phyloP scores from a whole-genome alignment of 495 filamentous ascomycete genomes.

The Arthonia radiata region DNA sequence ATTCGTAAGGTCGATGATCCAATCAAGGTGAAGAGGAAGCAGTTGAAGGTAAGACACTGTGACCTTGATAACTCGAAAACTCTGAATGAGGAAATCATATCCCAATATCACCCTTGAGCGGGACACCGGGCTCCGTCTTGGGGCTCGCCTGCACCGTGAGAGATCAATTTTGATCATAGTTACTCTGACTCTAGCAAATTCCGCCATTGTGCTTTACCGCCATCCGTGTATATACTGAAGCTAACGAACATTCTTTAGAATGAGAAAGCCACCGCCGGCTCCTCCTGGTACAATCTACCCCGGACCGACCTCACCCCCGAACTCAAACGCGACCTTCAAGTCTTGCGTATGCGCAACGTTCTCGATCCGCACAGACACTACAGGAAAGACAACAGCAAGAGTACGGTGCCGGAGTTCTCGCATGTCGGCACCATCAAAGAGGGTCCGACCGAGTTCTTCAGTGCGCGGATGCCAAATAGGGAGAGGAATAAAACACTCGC shows the following conservation, averaged over 20 bases:
- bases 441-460: constrained; percentile 73
- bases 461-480: constrained; percentile 52
- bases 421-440: constrained; percentile 76
- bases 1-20: constrained; percentile 22
- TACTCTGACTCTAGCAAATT: constrained; percentile 55
- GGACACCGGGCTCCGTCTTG: constrained; percentile 50
- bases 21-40: constrained; percentile 13
- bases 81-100: constrained; percentile 41
- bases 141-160: constrained; percentile 48
- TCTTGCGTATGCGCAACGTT: constrained; percentile 69
- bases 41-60: constrained; percentile 20
- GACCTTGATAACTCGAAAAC: constrained; percentile 1
- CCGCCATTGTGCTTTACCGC: constrained; percentile 2
- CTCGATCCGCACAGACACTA: constrained; percentile 79
- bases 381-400: constrained; percentile 51
- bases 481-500: constrained; percentile 75
- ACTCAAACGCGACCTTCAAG: constrained; percentile 64
- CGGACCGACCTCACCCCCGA: constrained; percentile 59
- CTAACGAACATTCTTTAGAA: constrained; percentile 10
- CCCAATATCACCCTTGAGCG: constrained; percentile 35
- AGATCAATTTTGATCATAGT: constrained; percentile 72
- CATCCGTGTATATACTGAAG: not conserved
- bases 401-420: constrained; percentile 47
- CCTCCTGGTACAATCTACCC: constrained; percentile 66
- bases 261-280: constrained; percentile 34